phyloP scores from a whole-genome alignment of 2,329 filamentous ascomycete species.

The Phyllosticta paracitricarpa region DNA sequence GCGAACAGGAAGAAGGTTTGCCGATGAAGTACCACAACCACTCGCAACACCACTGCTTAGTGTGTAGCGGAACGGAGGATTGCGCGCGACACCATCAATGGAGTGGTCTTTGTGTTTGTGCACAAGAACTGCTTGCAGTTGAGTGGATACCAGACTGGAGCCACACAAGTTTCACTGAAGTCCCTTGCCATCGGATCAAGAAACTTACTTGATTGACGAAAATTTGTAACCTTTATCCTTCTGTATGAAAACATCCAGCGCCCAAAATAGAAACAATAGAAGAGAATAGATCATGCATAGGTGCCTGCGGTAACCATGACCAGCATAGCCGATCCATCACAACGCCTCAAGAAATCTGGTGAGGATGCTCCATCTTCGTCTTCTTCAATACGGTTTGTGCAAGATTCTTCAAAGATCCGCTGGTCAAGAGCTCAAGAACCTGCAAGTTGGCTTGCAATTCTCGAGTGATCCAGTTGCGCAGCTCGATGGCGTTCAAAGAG shows the following conservation, averaged over 20 bases:
- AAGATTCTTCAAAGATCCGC: not conserved
- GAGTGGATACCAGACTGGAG: too few relatives aligned
- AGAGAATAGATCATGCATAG: not conserved
- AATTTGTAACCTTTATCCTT: not conserved
- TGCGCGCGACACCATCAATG: too few relatives aligned
- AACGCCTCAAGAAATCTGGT: not conserved
- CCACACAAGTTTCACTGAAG: too few relatives aligned
- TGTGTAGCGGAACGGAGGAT: too few relatives aligned
- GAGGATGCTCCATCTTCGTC: not conserved
- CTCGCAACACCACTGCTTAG: too few relatives aligned
- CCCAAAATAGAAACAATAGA: not conserved
- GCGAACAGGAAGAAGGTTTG: too few relatives aligned
- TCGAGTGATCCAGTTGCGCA: constrained; percentile 18
- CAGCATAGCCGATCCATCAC: not conserved
- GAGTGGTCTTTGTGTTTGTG: too few relatives aligned
- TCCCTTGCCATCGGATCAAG: too few relatives aligned
- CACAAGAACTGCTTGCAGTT: too few relatives aligned
- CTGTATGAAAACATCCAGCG: not conserved
- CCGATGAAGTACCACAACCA: too few relatives aligned
- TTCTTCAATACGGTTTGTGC: constrained; percentile 1
- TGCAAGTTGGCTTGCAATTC: constrained; percentile 15
- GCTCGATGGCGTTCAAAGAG: constrained; percentile 18
- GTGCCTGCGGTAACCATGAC: not conserved
- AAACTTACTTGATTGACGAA: too few relatives aligned
- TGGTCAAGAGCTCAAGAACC: constrained; percentile 14